These are phyloP conservation scores for Cladosporium austrohemisphaericum DNA, from an alignment of 2,329 filamentous ascomycete genomes.

Conservation along the genomic window DNA sequence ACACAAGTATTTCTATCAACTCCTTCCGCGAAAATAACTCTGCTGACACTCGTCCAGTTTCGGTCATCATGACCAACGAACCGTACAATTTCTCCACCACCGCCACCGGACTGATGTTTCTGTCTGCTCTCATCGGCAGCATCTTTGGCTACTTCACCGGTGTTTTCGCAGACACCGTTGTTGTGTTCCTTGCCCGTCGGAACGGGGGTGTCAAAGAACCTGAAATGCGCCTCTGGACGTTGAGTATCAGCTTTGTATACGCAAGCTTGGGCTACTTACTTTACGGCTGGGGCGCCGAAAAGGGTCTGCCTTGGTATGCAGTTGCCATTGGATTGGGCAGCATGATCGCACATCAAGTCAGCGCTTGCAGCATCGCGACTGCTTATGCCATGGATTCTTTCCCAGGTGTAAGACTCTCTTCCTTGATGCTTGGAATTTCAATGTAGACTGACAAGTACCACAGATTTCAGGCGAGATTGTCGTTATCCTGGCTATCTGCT, in stretches of 20 bases:
- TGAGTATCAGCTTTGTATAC: constrained; percentile 33
- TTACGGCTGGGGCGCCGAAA: constrained; percentile 39
- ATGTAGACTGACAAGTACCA: neutral
- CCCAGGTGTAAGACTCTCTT: constrained; percentile 16
- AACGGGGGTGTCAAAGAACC: constrained; percentile 26
- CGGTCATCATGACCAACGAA: constrained; percentile 34
- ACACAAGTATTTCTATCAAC: constrained; percentile 23
- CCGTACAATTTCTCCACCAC: constrained; percentile 37
- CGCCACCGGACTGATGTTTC: constrained; percentile 27
- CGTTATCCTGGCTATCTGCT: constrained; percentile 25
- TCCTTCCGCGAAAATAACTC: too few species aligned
- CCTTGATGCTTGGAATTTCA: neutral
- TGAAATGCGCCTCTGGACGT: constrained; percentile 33
- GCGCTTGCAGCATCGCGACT: constrained; percentile 36
- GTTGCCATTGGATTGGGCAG: constrained; percentile 29
- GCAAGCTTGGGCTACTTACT: constrained; percentile 36
- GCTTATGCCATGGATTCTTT: constrained; percentile 37
- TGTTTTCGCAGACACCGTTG: constrained; percentile 42
- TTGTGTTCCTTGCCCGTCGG: constrained; percentile 24
- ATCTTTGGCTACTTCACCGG: constrained; percentile 31
- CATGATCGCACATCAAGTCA: constrained; percentile 42
- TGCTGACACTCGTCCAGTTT: constrained; percentile 26
- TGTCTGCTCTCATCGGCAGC: constrained; percentile 24
- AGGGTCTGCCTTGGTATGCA: constrained; percentile 21
- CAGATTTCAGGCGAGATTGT: constrained; percentile 21